phyloP scores from a whole-genome alignment of 306 rosid species.

The Lagenaria siceraria region DNA sequence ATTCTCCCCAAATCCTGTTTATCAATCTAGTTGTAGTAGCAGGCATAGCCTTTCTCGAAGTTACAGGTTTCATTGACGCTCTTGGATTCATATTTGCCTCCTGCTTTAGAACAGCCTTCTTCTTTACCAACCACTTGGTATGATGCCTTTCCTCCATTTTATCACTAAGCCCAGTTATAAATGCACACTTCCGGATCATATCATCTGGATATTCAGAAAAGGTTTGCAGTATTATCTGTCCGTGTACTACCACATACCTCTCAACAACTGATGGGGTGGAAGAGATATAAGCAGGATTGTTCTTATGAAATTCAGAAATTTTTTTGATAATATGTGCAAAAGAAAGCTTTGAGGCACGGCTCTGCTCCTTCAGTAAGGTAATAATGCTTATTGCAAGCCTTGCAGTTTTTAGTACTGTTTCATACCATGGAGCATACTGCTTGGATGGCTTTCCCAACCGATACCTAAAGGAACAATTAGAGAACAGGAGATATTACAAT shows the following conservation, averaged over 20 bases:
- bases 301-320: slow-evolving; percentile 36
- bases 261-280: slow-evolving; percentile 57
- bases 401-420: slow-evolving; percentile 72
- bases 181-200: slow-evolving; percentile 54
- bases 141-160: slow-evolving; percentile 94
- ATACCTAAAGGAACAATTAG: slow-evolving; percentile 43
- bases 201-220: slow-evolving; percentile 78
- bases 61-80: slow-evolving; percentile 58
- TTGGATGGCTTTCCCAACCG: slow-evolving; percentile 89
- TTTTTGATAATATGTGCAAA: slow-evolving; percentile 63
- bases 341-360: slow-evolving; percentile 72
- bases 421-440: slow-evolving; percentile 87
- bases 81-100: slow-evolving; percentile 74
- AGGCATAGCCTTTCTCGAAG: slow-evolving; percentile 76
- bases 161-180: slow-evolving; percentile 52
- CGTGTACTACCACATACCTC: slow-evolving; percentile 81
- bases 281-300: slow-evolving; percentile 45
- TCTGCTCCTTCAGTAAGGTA: slow-evolving; percentile 72
- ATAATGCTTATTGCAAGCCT: slow-evolving; percentile 61
- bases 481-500: neutral
- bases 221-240: slow-evolving; percentile 80
- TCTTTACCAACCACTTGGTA: slow-evolving; percentile 82
- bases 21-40: slow-evolving; percentile 81
- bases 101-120: slow-evolving; percentile 36
- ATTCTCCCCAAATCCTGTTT: slow-evolving; percentile 89